Conservation (phyloP, 495 filamentous ascomycete genomes). For the Recurvomyces mirabilis region DNA sequence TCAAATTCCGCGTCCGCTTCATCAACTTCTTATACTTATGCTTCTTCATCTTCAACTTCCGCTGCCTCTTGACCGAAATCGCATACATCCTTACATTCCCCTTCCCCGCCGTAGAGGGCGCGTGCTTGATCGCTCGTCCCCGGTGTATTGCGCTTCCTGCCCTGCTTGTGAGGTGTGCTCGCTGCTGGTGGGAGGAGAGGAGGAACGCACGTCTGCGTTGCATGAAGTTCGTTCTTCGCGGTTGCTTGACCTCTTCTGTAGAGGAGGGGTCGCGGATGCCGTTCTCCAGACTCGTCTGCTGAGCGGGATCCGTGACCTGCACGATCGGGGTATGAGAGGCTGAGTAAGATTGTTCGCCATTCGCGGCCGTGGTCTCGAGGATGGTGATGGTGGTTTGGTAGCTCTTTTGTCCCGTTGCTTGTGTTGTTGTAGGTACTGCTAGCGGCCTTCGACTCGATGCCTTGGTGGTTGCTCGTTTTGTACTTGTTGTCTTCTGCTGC, state of each 20-base stretch:
- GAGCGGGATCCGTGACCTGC: constrained; percentile 15
- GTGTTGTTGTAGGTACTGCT: too few species aligned
- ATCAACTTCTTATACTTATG: constrained; percentile 99
- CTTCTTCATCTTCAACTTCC: constrained; percentile 98
- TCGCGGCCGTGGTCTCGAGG: constrained; percentile 58
- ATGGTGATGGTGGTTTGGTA: constrained; percentile 77
- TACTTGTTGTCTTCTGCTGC: too few species aligned
- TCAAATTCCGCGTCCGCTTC: constrained; percentile 77
- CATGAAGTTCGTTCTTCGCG: constrained; percentile 15
- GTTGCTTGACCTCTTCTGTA: constrained; percentile 24
- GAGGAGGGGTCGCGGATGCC: too few species aligned
- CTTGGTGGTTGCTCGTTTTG: constrained; percentile 25
- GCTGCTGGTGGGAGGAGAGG: background rate
- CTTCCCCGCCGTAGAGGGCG: constrained; percentile 5
- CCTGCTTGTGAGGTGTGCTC: too few species aligned
- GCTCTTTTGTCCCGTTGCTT: too few species aligned
- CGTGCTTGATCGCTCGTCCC: constrained; percentile 6
- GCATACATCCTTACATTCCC: constrained; percentile 18
- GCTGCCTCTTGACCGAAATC: constrained; percentile 78
- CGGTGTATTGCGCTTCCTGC: too few species aligned
- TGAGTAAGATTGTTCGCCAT: constrained; percentile 54
- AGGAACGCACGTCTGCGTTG: background rate
- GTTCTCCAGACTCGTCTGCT: background rate
- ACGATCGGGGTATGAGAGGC: constrained; percentile 29
- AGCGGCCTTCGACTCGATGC: constrained; percentile 11